Evolutionary conservation across 305 asterid species (phyloP).

Genomic region (Coffea humblotiana): DNA sequence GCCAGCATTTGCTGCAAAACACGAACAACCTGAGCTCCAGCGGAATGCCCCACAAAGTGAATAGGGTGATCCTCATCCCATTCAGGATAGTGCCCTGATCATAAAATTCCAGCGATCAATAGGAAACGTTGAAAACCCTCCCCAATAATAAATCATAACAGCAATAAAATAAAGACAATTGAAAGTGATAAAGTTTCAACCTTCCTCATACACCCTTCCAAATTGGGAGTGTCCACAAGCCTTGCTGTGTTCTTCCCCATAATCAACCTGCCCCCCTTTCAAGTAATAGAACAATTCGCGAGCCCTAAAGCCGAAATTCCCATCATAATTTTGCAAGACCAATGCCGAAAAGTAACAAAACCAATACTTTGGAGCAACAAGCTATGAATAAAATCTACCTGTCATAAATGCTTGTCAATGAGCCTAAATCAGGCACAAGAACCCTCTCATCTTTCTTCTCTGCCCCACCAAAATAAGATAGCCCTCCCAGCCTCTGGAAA

Average conservation of each 20-base stretch:
- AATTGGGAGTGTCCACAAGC: slow-evolving; percentile 83
- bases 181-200: slow-evolving; percentile 27
- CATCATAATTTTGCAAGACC: slow-evolving; percentile 24
- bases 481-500: slow-evolving; percentile 78
- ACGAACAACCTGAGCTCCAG: slow-evolving; percentile 93
- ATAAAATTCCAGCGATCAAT: slow-evolving; percentile 14
- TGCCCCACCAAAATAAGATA: slow-evolving; percentile 94
- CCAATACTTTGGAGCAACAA: not conserved
- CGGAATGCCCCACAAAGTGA: slow-evolving; percentile 96
- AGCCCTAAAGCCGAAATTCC: slow-evolving; percentile 56
- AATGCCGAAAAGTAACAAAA: not conserved
- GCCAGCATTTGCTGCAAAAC: slow-evolving; percentile 98
- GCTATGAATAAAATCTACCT: slow-evolving; percentile 37
- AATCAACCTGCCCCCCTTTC: slow-evolving; percentile 96
- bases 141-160: not conserved
- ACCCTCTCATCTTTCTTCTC: slow-evolving; percentile 96
- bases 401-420: slow-evolving; percentile 84
- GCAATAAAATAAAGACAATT: not conserved
- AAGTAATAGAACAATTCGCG: slow-evolving; percentile 86
- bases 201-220: slow-evolving; percentile 72
- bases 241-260: slow-evolving; percentile 93
- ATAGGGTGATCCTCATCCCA: slow-evolving; percentile 97
- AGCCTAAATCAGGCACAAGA: slow-evolving; percentile 96
- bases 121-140: not conserved
- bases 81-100: slow-evolving; percentile 83